phyloP scores from a whole-genome alignment of 768 basidiomycete genomes.

The Tylopilus vinaceipallidus region DNA sequence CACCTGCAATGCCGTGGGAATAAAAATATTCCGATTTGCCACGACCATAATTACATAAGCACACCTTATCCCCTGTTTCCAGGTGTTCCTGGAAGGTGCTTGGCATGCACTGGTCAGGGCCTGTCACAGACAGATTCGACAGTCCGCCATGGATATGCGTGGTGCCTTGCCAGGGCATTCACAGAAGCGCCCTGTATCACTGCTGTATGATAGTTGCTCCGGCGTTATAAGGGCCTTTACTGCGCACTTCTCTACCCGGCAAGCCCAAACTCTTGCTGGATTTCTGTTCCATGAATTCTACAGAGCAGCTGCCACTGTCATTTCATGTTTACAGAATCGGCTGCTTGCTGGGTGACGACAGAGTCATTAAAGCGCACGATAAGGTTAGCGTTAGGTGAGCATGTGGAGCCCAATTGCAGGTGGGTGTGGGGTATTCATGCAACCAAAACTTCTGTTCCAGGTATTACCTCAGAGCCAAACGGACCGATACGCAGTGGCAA shows the following conservation, averaged over 20 bases:
- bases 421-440: background rate
- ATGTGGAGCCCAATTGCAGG: too few species aligned
- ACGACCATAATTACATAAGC: too few species aligned
- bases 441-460: conserved; percentile 14
- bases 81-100: too few species aligned
- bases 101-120: too few species aligned
- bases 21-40: conserved; percentile 30
- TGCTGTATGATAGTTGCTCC: background rate
- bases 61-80: too few species aligned
- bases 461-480: conserved; percentile 23
- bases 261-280: background rate
- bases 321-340: conserved; percentile 28
- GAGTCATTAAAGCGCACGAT: conserved; percentile 26
- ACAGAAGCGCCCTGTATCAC: background rate
- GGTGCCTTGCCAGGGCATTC: background rate
- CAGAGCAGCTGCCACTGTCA: conserved; percentile 10
- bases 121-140: too few species aligned
- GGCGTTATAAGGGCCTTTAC: background rate
- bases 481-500: conserved; percentile 18
- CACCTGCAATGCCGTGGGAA: conserved; percentile 27
- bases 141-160: too few species aligned
- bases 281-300: background rate
- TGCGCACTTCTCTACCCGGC: background rate
- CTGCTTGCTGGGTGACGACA: conserved; percentile 25
- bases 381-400: conserved; percentile 21